Evolutionary conservation across 306 rosid species (phyloP).

Genomic region (Lathyrus sativus): DNA sequence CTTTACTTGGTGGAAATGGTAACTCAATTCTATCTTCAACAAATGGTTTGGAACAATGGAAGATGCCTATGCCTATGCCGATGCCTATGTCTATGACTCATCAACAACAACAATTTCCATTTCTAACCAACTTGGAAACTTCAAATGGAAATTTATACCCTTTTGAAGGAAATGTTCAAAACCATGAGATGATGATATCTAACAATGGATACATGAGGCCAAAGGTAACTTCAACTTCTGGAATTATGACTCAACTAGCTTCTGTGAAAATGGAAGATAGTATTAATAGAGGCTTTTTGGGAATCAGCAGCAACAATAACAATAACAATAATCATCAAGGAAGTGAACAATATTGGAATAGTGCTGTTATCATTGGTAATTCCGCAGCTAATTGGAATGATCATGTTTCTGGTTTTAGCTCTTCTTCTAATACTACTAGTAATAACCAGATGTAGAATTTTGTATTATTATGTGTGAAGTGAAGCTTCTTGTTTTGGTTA

Average conservation of each 20-base stretch:
- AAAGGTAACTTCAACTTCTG: conserved; percentile 44
- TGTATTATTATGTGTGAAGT: background rate
- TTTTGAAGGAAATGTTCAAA: conserved; percentile 41
- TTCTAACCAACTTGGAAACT: conserved; percentile 56
- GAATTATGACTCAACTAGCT: conserved; percentile 40
- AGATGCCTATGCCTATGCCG: conserved; percentile 37
- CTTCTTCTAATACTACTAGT: conserved; percentile 57
- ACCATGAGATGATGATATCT: conserved; percentile 21
- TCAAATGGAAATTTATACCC: conserved; percentile 44
- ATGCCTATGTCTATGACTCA: conserved; percentile 23
- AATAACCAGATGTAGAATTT: conserved; percentile 50
- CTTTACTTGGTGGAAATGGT: conserved; percentile 36
- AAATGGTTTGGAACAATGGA: conserved; percentile 54
- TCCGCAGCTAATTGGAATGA: conserved; percentile 57
- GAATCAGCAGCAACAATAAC: conserved; percentile 33
- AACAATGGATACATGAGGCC: conserved; percentile 34
- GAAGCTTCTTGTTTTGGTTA: conserved; percentile 24
- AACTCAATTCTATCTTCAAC: conserved; percentile 20
- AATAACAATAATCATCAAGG: conserved; percentile 7
- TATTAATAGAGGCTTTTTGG: conserved; percentile 45
- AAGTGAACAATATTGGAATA: conserved; percentile 62
- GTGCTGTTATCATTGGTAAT: conserved; percentile 24
- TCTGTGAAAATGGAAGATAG: conserved; percentile 70
- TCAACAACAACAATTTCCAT: conserved; percentile 62
- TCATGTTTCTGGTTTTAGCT: conserved; percentile 56